These are phyloP conservation scores for Canariomyces notabilis DNA, from an alignment of 2,329 filamentous ascomycete genomes.

Conservation along the genomic window DNA sequence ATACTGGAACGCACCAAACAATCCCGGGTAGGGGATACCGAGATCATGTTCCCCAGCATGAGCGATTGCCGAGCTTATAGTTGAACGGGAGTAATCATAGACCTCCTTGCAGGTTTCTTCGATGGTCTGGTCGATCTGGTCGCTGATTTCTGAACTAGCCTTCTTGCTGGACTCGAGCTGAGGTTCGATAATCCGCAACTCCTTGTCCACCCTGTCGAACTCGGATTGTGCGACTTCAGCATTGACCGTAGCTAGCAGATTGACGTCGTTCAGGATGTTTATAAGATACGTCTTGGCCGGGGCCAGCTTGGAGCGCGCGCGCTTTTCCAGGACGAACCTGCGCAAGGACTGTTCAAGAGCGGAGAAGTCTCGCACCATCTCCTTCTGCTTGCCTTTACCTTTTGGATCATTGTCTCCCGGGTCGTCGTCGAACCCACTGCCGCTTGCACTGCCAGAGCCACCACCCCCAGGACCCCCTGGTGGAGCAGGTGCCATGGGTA, in stretches of 20 bases:
- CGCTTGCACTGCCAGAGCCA: constrained; percentile 48
- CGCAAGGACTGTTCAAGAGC: constrained; percentile 82
- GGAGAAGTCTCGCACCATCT: constrained; percentile 86
- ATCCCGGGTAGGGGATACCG: constrained; percentile 78
- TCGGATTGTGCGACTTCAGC: constrained; percentile 80
- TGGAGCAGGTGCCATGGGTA: constrained; percentile 64
- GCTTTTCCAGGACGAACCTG: constrained; percentile 92
- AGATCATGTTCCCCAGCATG: constrained; percentile 72
- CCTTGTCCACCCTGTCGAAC: constrained; percentile 73
- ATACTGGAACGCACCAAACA: constrained; percentile 82
- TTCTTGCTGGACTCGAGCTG: constrained; percentile 78
- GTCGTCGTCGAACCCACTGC: constrained; percentile 51
- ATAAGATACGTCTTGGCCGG: constrained; percentile 92
- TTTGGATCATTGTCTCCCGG: constrained; percentile 53
- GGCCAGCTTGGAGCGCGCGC: constrained; percentile 89
- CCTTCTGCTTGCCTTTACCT: constrained; percentile 80
- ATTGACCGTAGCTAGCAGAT: constrained; percentile 80
- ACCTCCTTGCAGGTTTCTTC: constrained; percentile 81
- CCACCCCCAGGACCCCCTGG: constrained; percentile 50
- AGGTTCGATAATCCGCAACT: constrained; percentile 78
- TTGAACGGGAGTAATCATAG: constrained; percentile 75
- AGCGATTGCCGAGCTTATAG: constrained; percentile 68
- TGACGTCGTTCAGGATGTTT: constrained; percentile 85
- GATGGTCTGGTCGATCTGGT: constrained; percentile 74
- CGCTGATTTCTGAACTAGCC: constrained; percentile 71